phyloP scores from a whole-genome alignment of 2,329 filamentous ascomycete species.

The Pseudogymnoascus pannorum region DNA sequence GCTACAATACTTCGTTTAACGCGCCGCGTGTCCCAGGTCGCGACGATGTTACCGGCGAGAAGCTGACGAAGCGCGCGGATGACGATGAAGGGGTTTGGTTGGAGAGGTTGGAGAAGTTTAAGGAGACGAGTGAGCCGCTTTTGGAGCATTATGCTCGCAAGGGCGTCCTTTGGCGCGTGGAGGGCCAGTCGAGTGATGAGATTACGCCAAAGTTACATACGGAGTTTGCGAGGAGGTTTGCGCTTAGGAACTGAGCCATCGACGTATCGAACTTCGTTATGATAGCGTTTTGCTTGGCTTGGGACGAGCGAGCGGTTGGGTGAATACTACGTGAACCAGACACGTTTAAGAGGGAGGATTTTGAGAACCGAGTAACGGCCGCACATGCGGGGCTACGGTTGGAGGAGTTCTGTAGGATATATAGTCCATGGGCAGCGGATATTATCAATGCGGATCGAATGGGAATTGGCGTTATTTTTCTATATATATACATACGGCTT shows the following conservation, averaged over 20 bases:
- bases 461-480: neutral
- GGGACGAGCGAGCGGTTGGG: neutral
- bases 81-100: slow-evolving; percentile 84
- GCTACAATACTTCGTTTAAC: slow-evolving; percentile 95
- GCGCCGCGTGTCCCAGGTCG: slow-evolving; percentile 69
- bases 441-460: slow-evolving; percentile 1
- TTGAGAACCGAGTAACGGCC: neutral
- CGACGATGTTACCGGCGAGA: slow-evolving; percentile 88
- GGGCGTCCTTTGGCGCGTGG: slow-evolving; percentile 78
- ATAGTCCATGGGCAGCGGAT: neutral
- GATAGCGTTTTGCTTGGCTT: neutral
- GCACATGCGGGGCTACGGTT: slow-evolving; percentile 5
- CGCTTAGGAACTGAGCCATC: neutral
- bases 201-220: slow-evolving; percentile 83
- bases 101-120: slow-evolving; percentile 71
- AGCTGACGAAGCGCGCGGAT: slow-evolving; percentile 72
- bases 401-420: neutral
- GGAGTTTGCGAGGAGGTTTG: slow-evolving; percentile 76
- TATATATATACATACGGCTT: neutral
- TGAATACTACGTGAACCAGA: neutral
- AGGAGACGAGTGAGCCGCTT: slow-evolving; percentile 76
- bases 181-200: slow-evolving; percentile 87
- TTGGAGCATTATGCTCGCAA: slow-evolving; percentile 82
- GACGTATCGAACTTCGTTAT: neutral
- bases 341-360: neutral